Percentiles rank a stretch among this genome's conserved stretches.
Conservation (phyloP, 306 rosid species). For the Cyclanthera cordifolia region DNA sequence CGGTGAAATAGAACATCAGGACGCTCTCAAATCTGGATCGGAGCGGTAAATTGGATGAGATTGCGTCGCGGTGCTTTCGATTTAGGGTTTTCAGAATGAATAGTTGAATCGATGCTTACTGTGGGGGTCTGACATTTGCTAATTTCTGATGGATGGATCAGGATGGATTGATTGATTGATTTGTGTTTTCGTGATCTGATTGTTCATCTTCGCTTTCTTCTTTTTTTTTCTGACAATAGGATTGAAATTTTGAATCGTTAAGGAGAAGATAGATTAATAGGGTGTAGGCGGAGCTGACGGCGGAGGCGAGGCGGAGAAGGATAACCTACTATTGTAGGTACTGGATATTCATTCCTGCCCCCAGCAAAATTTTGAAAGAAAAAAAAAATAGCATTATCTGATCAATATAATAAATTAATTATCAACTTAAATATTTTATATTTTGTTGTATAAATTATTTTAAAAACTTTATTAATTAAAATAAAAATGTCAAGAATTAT, state of each 20-base stretch:
- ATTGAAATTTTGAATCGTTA: background rate
- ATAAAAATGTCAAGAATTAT: no score
- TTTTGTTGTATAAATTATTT: no score
- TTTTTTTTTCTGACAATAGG: slow-evolving; percentile 1
- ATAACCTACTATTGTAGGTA: no score
- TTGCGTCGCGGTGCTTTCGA: background rate
- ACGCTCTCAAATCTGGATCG: background rate
- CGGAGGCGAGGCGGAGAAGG: background rate
- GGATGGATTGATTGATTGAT: background rate
- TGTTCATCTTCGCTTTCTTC: background rate
- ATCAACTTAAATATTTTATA: no score
- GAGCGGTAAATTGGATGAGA: background rate
- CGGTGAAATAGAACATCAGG: background rate
- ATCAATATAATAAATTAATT: no score
- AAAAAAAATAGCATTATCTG: no score
- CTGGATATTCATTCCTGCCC: no score
- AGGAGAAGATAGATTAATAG: background rate
- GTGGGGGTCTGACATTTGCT: background rate
- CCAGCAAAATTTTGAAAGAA: no score
- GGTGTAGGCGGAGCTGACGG: no score
- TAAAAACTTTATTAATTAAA: no score
- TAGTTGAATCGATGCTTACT: background rate
- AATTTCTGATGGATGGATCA: slow-evolving; percentile 3
- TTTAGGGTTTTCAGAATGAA: slow-evolving; percentile 11
- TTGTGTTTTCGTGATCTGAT: background rate